These are phyloP conservation scores for Wickerhamomyces mucosus DNA, from an alignment of 805 yeast genomes.

Conservation along the genomic window DNA sequence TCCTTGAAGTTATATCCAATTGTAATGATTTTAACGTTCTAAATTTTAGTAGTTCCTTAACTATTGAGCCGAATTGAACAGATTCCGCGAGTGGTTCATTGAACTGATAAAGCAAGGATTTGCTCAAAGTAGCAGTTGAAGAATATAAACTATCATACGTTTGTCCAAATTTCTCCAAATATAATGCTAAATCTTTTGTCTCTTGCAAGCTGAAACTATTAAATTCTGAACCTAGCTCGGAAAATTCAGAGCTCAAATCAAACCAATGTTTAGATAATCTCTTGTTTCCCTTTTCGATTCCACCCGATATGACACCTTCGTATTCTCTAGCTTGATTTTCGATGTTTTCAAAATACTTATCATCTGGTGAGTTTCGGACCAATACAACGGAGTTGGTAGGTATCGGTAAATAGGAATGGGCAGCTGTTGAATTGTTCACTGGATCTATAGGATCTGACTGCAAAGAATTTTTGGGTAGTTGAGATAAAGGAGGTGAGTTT, in stretches of 20 bases:
- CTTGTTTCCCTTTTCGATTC: conserved; percentile 49
- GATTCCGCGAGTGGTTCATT: conserved; percentile 63
- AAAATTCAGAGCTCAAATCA: conserved; percentile 51
- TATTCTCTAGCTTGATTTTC: conserved; percentile 37
- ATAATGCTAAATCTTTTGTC: conserved; percentile 31
- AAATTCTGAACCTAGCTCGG: conserved; percentile 64
- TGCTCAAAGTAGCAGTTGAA: conserved; percentile 38
- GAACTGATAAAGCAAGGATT: conserved; percentile 46
- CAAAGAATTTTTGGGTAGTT: conserved; percentile 43
- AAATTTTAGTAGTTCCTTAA: conserved; percentile 44
- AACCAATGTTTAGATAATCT: conserved; percentile 38
- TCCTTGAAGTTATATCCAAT: conserved; percentile 31
- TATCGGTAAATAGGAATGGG: conserved; percentile 50
- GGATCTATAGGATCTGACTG: conserved; percentile 58
- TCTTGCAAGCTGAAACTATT: conserved; percentile 50
- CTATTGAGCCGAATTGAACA: conserved; percentile 53
- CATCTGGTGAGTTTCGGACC: conserved; percentile 24
- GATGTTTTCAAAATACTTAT: conserved; percentile 28
- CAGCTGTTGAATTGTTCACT: conserved; percentile 39
- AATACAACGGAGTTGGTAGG: conserved; percentile 33
- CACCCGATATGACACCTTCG: conserved; percentile 32
- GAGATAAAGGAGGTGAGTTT: conserved; percentile 41
- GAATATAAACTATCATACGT: conserved; percentile 67
- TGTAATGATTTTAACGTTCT: conserved; percentile 42
- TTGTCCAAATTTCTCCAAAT: conserved; percentile 74